Evolutionary conservation across 2,329 filamentous ascomycete species (phyloP), one percentile per base, ranked within the genome.

Genomic region (Zelopaecilomyces penicillatus): DNA sequence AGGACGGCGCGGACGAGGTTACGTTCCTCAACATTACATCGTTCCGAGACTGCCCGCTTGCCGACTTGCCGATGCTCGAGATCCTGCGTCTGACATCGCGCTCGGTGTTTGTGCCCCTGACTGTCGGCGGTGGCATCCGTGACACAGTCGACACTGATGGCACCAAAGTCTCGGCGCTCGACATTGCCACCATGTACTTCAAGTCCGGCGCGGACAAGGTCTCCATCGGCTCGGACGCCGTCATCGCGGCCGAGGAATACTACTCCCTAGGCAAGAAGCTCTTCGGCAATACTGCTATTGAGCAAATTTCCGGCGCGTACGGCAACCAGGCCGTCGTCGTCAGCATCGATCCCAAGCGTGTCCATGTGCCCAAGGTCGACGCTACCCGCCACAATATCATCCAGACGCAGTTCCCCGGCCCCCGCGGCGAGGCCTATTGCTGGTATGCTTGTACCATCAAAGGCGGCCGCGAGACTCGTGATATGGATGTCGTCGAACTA

Each of bases 381-480:
- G 89, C 87, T 43, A 75, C 76, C 1, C 83, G 87, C 57, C 85
- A 93, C 65, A 68, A 71, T 64, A 87, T 83, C 10, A 70, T 96
- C 58, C 70, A 75, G 58, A 95, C 91, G 0, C 62, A 67, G 0
- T 76, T 71, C 49, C 81, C 80, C 0, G 88, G 90, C 6, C 82
- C 86, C 26, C 75, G 77, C 37, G 89, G 89, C 29, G 87, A 96
- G 65, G 69, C 72, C 42, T 85, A 81, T 65, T 95, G 88, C 70
- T 98, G 91, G 91, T 98, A 96, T 64, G 90, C 93, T 46, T 97
- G 93, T 69, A 98, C 93, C 5, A 88, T 95, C 69, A 94, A 91
- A 69, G 93, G 93, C 39, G 93, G 93, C 5, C 82, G 93, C 49
- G 91, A 97, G 69, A 90, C 85, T n/a, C 80, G 90, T 48, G 89